Percentiles rank a stretch among this genome's conserved stretches.
Conservation (phyloP, 768 basidiomycete genomes). For the Trametes sanguinea region DNA sequence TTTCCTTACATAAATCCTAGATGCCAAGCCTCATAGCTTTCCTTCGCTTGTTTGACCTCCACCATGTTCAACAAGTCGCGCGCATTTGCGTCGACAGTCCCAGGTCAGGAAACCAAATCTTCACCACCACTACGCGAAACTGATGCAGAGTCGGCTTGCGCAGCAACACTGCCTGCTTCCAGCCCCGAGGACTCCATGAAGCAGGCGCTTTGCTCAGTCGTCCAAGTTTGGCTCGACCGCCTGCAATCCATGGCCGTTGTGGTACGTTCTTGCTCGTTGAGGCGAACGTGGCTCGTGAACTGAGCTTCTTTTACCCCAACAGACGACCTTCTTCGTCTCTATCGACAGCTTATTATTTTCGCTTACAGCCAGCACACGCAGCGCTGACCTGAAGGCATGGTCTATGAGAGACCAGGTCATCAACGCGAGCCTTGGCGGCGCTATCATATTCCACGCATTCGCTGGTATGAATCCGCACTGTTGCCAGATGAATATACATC, state of each 20-base stretch:
- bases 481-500: too few relatives aligned
- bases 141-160: too few relatives aligned
- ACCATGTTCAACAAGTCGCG: slow-evolving; percentile 14
- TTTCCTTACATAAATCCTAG: background rate
- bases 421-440: too few relatives aligned
- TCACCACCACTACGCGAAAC: too few relatives aligned
- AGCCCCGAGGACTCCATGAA: slow-evolving; percentile 16
- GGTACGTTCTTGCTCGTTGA: slow-evolving; percentile 39
- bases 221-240: slow-evolving; percentile 62
- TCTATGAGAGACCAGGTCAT: too few relatives aligned
- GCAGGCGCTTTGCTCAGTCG: slow-evolving; percentile 33
- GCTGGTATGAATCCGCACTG: too few relatives aligned
- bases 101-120: background rate
- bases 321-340: slow-evolving; percentile 67
- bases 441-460: too few relatives aligned
- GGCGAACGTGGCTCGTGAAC: too few relatives aligned
- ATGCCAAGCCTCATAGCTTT: background rate
- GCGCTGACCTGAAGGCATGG: too few relatives aligned
- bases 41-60: background rate
- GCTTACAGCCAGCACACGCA: too few relatives aligned
- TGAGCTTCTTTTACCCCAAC: background rate
- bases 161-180: background rate
- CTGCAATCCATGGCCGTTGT: slow-evolving; percentile 61
- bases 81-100: background rate
- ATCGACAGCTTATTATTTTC: too few relatives aligned